phyloP scores from a whole-genome alignment of 1,139 yeast species.

The Hyphopichia buzzinii region DNA sequence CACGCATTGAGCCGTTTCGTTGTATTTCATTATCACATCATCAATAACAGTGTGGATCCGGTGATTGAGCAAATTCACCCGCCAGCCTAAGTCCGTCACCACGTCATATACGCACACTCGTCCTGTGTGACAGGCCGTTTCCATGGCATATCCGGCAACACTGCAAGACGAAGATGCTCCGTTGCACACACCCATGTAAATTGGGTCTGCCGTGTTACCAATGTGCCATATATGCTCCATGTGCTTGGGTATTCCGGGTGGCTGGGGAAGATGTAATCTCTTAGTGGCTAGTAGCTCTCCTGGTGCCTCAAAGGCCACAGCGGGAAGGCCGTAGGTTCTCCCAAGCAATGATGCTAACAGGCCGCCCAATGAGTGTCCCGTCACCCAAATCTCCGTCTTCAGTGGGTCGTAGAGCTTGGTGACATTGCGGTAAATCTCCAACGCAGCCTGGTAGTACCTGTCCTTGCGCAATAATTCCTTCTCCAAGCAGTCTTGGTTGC shows the following conservation, averaged over 20 bases:
- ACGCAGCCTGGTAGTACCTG: conserved; percentile 75
- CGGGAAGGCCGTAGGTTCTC: conserved; percentile 87
- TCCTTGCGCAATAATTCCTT: conserved; percentile 70
- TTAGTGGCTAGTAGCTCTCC: conserved; percentile 84
- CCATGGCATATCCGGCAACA: conserved; percentile 96
- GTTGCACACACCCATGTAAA: conserved; percentile 93
- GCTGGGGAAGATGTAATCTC: conserved; percentile 85
- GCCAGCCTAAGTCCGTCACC: conserved; percentile 89
- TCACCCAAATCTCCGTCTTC: conserved; percentile 72
- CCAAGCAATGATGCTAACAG: conserved; percentile 80
- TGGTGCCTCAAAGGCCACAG: conserved; percentile 89
- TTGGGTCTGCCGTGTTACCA: conserved; percentile 97
- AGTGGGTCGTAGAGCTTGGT: conserved; percentile 61
- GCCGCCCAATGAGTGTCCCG: conserved; percentile 97
- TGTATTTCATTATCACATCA: conserved; percentile 68
- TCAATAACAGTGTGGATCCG: conserved; percentile 90
- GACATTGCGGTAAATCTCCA: conserved; percentile 78
- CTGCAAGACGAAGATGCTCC: conserved; percentile 92
- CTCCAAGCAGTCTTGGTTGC: conserved; percentile 87
- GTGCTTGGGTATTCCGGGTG: conserved; percentile 83
- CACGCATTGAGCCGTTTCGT: conserved; percentile 72
- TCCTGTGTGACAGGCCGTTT: conserved; percentile 93
- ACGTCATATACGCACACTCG: conserved; percentile 85
- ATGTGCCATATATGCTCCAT: conserved; percentile 90
- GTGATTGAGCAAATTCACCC: conserved; percentile 82